Percentiles rank a stretch among this genome's conserved stretches.
These are phyloP conservation scores for Leucaena leucocephala DNA, from an alignment of 306 rosid species.

Conservation along the genomic window DNA sequence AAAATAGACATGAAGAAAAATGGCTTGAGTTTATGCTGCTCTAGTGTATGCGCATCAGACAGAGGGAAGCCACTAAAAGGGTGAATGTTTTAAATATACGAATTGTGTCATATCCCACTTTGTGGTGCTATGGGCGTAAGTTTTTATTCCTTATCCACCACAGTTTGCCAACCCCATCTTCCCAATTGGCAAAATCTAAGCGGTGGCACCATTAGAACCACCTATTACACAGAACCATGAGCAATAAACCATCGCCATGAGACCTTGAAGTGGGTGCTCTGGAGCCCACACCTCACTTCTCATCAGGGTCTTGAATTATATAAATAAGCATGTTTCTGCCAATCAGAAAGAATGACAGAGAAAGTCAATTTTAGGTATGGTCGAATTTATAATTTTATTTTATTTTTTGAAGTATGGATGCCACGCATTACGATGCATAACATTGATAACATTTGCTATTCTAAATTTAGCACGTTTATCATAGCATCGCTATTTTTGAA, in stretches of 20 bases:
- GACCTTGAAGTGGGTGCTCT: neutral
- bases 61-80: constrained; percentile 35
- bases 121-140: constrained; percentile 43
- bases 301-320: neutral
- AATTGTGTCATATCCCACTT: constrained; percentile 69
- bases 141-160: constrained; percentile 58
- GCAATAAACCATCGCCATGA: neutral
- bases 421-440: neutral
- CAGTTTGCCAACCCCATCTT: constrained; percentile 19
- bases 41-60: constrained; percentile 37
- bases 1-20: constrained; percentile 28
- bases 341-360: neutral
- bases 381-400: neutral
- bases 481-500: neutral
- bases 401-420: neutral
- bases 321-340: neutral
- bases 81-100: constrained; percentile 39
- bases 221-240: neutral
- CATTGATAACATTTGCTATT: neutral
- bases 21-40: constrained; percentile 31
- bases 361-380: neutral
- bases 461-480: neutral
- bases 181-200: constrained; percentile 33
- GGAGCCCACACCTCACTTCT: neutral
- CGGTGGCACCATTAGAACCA: constrained; percentile 32